Base-by-base conservation (phyloP, 257 asterid genomes). In the Cinchona pubescens region DNA sequence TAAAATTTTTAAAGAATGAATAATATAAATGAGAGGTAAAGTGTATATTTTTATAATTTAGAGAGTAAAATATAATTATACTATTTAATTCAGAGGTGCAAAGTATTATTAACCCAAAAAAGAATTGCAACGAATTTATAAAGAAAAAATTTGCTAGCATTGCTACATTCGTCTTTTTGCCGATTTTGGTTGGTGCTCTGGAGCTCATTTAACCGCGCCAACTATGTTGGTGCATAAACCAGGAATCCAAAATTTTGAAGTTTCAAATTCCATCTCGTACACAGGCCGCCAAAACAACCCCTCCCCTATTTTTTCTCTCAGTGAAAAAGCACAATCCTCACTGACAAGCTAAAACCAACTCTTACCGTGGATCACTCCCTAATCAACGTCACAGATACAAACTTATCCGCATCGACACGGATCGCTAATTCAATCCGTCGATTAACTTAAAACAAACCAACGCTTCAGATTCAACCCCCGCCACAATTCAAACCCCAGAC, bases 241-340 rank as follows among this genome's bases (percentile, higher is more conserved):
- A 1, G 23, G 23, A 42, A 40, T 23, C 23, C 23, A 40, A 42
- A 67, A 67, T 62, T 27, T 25, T 12, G 29, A 37, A 35, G 13
- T 19, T 15, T 35, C 27, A 35, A 35, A n/a, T 13, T 40, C 45
- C 2, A 40, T 4, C 5, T 40, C 45, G 45, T 10, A 1, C 37
- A 5, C 32, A 1, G 62, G 37, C 72, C 73, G 79, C 82, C 76
- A 19, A 74, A 79, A 38, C 3, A 37, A 1, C 49, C 23, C 21
- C 12, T 21, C 45, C 1, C n/a, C n/a, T n/a, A 7, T 11, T 40
- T 23, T 9, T 10, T 11, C 35, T 34, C 6, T 69, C 67, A 48
- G n/a, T 29, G 4, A 56, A 73, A 76, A 81, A 81, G 76, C 84
- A 81, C 81, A 77, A 81, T 81, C 81, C 79, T 68, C 53, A n/a